Evolutionary conservation across 257 asterid species (phyloP), one percentile per base, ranked within the genome.

Genomic region (Nicotiana attenuata): DNA sequence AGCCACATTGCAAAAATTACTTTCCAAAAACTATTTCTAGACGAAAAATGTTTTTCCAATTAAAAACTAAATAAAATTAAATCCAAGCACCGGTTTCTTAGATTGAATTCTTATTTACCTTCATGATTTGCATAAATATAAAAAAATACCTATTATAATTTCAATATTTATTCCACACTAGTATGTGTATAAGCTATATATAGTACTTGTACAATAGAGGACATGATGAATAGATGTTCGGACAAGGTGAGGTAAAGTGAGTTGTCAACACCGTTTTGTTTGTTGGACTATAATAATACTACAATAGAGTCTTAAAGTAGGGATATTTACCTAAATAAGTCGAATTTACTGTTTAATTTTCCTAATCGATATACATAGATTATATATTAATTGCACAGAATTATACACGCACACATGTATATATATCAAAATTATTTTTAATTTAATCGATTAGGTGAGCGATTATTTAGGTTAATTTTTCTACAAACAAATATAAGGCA

Each of bases 221-320:
- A 60, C 22, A 60, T 8, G 26, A 20, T 59, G 28, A 9, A 20
- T 60, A 20, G 3, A 9, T 60, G 78, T 22, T 14, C 13, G 22
- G 35, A 20, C 35, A 45, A 20, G 35, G 13, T 3, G 79, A 73
- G 5, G 15, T 73, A 47, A 24, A 68, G 65, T 85, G 60, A 64
- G 56, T 67, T 41, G 53, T 7, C 55, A 14, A 7, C 35, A 5
- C 52, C 68, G 82, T 47, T 76, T 75, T 22, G 73, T 53, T 79
- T 80, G 78, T 66, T 76, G 57, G 38, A 3, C 26, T 47, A 76
- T 60, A 41, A 55, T 61, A 35, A 38, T 45, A 81, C 31, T 7
- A 80, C 8, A 33, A 47, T 28, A 20, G 56, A 31, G 17, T 16
- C 29, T 50, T 41, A 55, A 56, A 28, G 29, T 60, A 9, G 3